A percentile compares a stretch with the other conserved stretches of the same genome.
phyloP scores from a whole-genome alignment of 75 land plant genomes.

The Pseudotsuga menziesii region DNA sequence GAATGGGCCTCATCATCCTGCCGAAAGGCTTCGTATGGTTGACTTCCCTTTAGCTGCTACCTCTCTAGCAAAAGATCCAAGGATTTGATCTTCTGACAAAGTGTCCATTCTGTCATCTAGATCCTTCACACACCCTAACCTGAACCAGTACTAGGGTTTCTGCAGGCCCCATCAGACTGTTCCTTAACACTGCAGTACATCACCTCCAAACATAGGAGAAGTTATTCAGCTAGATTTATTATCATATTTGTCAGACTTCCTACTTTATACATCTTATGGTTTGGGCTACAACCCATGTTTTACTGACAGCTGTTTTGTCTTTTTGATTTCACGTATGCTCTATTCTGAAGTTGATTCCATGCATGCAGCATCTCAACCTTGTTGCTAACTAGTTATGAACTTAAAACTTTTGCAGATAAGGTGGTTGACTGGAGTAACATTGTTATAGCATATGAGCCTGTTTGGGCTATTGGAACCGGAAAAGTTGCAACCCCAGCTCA shows the following conservation, averaged over 20 bases:
- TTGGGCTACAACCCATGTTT: neutral
- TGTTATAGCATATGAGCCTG: slow-evolving; percentile 94
- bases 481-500: slow-evolving; percentile 93
- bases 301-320: neutral
- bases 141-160: too few species aligned
- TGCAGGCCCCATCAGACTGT: too few species aligned
- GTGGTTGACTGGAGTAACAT: slow-evolving; percentile 68
- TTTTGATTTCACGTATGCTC: neutral
- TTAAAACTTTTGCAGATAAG: slow-evolving; percentile 42
- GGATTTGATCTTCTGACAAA: too few species aligned
- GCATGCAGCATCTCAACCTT: neutral
- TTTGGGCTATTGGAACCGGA: slow-evolving; percentile 99
- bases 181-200: too few species aligned
- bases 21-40: too few species aligned
- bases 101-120: too few species aligned
- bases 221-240: neutral
- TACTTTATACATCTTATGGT: neutral
- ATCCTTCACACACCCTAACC: too few species aligned
- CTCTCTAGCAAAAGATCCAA: too few species aligned
- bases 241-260: neutral
- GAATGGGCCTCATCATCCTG: too few species aligned
- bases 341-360: neutral
- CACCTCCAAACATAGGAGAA: too few species aligned
- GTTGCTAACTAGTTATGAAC: neutral
- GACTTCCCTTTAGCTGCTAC: too few species aligned